A percentile compares a stretch with the other conserved stretches of the same genome.
phyloP scores from a whole-genome alignment of 805 yeast genomes.

The Wickerhamiella occidentalis region DNA sequence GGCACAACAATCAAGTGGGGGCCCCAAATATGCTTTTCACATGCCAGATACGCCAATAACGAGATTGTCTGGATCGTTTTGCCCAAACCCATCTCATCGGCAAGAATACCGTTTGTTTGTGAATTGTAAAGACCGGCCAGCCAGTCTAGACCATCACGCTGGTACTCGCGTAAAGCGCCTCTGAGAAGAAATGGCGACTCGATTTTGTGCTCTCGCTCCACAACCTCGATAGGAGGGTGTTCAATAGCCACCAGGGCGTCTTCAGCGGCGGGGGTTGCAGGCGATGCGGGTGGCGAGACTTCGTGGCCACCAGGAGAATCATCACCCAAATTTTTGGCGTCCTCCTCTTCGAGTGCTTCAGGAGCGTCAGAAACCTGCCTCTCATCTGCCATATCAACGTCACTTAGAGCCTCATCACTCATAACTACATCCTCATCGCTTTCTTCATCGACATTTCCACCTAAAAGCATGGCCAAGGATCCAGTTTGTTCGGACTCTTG shows the following conservation, averaged over 20 bases:
- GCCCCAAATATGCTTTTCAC: constrained; percentile 93
- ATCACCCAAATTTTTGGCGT: constrained; percentile 21
- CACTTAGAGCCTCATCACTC: constrained; percentile 7
- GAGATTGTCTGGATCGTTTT: constrained; percentile 95
- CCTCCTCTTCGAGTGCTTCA: neutral
- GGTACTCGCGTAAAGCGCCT: constrained; percentile 81
- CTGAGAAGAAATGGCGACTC: constrained; percentile 61
- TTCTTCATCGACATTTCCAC: constrained; percentile 9
- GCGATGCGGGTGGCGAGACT: constrained; percentile 13
- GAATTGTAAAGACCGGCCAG: constrained; percentile 84
- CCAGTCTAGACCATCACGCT: constrained; percentile 96
- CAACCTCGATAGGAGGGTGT: constrained; percentile 1
- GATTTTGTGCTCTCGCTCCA: constrained; percentile 24
- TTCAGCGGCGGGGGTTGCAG: constrained; percentile 7
- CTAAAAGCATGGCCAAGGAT: constrained; percentile 4
- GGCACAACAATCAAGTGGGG: constrained; percentile 97
- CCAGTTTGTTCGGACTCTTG: neutral
- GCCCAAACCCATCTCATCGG: constrained; percentile 97
- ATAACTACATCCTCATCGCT: constrained; percentile 2
- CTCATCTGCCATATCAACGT: constrained; percentile 24
- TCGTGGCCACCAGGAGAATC: constrained; percentile 12
- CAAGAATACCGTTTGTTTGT: constrained; percentile 89
- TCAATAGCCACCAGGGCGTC: constrained; percentile 4
- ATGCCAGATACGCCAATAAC: constrained; percentile 73
- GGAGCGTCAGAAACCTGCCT: no score